Base-by-base conservation (phyloP, 768 basidiomycete species). In the Termitomyces eurrhizus region DNA sequence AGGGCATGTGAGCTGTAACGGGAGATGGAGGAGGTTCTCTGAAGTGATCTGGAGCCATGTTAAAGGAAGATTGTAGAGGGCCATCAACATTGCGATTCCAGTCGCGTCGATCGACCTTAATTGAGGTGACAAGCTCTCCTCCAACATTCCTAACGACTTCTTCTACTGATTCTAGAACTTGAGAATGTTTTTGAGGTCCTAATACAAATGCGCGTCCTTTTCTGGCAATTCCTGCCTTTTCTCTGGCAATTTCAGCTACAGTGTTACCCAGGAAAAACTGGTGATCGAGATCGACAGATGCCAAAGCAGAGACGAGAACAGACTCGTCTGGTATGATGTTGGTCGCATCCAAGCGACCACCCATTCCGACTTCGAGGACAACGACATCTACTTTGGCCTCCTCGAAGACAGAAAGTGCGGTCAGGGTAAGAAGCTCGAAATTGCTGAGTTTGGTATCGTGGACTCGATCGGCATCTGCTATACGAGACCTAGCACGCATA, bases 291-390 rank as follows among this genome's bases (percentile, higher is more conserved):
- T 94, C 95, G 24, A 98, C 91, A 3, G 87, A 74, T 0, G 95
- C 93, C 32, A 98, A 77, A 36, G 86, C 90, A n/a, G 91, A 92
- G 1, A 88, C 84, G 36, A 93, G 72, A 45, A 95, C 82, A 54
- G 76, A 76, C 0, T 81, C 77, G 49, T 88, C 83, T 2, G 91
- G 83, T 21, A 98, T 83, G 57, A 90, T 81, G 70, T 99, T 99
- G 3, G 97, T 99, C 21, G 97, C 96, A 70, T 98, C 97, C 53
- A 89, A 74, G 3, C 85, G 80, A 5, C 97, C 97, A 0, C 97
- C 97, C 89, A 99, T 88, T 0, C 97, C 96, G 11, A 94, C 95
- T 74, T 99, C 96, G 48, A 97, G 73, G 11, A 98, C 84, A 24
- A 87, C 89, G 42, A 98, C 67, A 65, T 98, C 95, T 7, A 95